Evolutionary conservation across 768 basidiomycete genomes (phyloP), one percentile per base, ranked within the genome.

Genomic region (Epithele typhae): DNA sequence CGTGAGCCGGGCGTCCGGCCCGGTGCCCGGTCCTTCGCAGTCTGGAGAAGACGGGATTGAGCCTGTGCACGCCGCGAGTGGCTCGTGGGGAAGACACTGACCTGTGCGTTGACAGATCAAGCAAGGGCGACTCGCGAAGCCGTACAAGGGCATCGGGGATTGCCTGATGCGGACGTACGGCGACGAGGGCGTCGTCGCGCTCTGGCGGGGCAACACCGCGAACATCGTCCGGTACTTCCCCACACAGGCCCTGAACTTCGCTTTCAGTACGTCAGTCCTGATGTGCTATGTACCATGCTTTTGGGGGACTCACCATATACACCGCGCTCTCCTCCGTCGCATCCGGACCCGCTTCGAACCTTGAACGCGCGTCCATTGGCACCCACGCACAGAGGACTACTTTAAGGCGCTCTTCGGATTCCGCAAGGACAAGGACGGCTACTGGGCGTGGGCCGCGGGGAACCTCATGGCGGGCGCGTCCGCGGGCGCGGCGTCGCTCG

Each of bases 141-240:
- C 95, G 25, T 98, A 99, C 85, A 93, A 94, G 80, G 96, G 96
- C 65, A 76, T 99, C 59, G 70, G 64, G 49, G 95, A 98, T 72
- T 95, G 94, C 59, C 95, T 95, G 66, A 25, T 56, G 53, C 89
- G 95, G 56, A 96, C 93, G 48, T 95, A 94, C 79, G 72, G 68
- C 56, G 94, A 96, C 11, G 95, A 99, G 78, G 95, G 96, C 68
- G 74, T 95, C 42, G 77, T 92, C 52, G 88, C 95, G 18, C 76
- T 99, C 64, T 98, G 95, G 96, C 78, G 96, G 75, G 95, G 95
- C 71, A 99, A 99, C 84, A 97, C 94, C 48, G 94, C 95, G 81
- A 99, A 99, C 74, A 95, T 99, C 73, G 95, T 99, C 76, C 93
- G 95, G 68, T 99, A 99, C 87, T 99, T 99, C 92, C 95, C 95